phyloP scores from a whole-genome alignment of 1,284 basidiomycete genomes.

The Phylloporus sp. region DNA sequence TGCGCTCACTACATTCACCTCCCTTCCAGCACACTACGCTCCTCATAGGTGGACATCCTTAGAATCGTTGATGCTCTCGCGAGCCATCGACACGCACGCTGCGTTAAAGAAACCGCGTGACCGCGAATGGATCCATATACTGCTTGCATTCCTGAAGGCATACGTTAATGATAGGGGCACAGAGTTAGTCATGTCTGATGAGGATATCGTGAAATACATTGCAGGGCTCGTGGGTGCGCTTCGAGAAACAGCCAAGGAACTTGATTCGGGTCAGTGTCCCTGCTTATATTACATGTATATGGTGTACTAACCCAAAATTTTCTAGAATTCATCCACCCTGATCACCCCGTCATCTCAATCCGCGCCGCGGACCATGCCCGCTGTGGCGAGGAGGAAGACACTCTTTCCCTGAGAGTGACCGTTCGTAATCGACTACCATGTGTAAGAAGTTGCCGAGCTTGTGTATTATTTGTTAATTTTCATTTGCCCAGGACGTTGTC shows the following conservation, averaged over 20 bases:
- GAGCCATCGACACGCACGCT: conserved; percentile 67
- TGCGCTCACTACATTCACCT: conserved; percentile 73
- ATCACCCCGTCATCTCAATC: conserved; percentile 69
- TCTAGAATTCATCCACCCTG: conserved; percentile 65
- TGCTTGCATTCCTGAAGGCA: conserved; percentile 70
- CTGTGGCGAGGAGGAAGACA: conserved; percentile 63
- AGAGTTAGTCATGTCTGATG: conserved; percentile 56
- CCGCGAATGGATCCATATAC: conserved; percentile 74
- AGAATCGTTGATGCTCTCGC: conserved; percentile 75
- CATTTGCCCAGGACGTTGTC: conserved; percentile 46
- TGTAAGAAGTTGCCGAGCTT: conserved; percentile 43
- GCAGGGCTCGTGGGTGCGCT: conserved; percentile 55
- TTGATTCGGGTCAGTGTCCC: conserved; percentile 58
- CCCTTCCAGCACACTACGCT: conserved; percentile 82
- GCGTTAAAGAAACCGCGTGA: conserved; percentile 58
- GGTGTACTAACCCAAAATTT: conserved; percentile 15
- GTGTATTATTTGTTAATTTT: conserved; percentile 14
- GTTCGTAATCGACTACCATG: conserved; percentile 73
- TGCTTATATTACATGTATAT: not conserved
- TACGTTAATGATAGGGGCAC: conserved; percentile 58
- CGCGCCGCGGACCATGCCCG: conserved; percentile 49
- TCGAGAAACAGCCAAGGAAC: conserved; percentile 46
- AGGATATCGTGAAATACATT: conserved; percentile 57
- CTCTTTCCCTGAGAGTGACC: conserved; percentile 58
- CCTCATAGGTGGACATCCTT: conserved; percentile 79